Evolutionary conservation across 257 asterid species (phyloP).

Genomic region (Solanum lignicaule): DNA sequence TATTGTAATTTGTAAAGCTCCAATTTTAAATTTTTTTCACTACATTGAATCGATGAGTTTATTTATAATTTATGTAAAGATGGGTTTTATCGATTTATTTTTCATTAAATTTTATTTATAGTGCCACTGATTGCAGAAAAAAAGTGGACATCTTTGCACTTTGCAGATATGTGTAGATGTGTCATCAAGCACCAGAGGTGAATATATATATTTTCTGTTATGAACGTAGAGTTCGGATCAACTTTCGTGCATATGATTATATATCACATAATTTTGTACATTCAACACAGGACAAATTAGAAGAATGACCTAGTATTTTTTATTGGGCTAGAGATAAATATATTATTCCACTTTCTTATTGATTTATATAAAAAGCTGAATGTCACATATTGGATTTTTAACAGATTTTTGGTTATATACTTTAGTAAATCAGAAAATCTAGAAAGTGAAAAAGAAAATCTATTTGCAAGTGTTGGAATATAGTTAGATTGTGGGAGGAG

Average conservation of each 20-base stretch:
- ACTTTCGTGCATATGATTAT: no score
- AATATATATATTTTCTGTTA: no score
- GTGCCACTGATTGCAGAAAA: background rate
- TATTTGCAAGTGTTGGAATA: background rate
- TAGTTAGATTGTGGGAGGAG: background rate
- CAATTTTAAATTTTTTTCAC: background rate
- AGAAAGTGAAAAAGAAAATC: background rate
- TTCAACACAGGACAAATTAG: no score
- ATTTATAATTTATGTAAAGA: background rate
- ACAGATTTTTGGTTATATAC: background rate
- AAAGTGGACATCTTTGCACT: background rate
- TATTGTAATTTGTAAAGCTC: constrained; percentile 32
- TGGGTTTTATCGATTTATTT: background rate
- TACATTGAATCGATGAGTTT: background rate
- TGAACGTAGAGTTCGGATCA: no score
- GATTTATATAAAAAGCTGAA: background rate
- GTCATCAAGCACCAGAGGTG: background rate
- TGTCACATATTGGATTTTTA: background rate
- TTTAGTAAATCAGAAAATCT: background rate
- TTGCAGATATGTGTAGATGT: background rate
- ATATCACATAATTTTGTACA: no score
- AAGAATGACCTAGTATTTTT: no score
- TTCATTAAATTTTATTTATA: background rate
- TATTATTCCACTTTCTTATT: background rate
- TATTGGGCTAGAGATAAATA: background rate